Evolutionary conservation across 2,329 filamentous ascomycete genomes (phyloP), one percentile per base, ranked within the genome.

Genomic region (Beauveria sp.): DNA sequence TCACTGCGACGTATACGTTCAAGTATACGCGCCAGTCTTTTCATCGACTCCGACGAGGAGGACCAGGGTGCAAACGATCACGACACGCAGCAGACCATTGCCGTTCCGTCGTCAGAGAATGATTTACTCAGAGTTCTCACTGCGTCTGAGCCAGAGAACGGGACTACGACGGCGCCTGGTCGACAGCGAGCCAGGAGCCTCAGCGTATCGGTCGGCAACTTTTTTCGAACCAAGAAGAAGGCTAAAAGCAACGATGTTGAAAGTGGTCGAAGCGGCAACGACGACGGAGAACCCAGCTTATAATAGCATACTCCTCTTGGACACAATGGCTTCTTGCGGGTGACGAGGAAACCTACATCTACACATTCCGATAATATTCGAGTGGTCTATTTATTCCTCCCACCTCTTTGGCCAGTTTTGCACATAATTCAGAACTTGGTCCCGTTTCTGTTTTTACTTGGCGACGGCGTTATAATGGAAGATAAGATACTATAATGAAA

Each of bases 11-110:
- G 80, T 14, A 73, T 79, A 59, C 75, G 80, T 52, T 78, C 78
- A 9, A 79, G 77, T 55, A 76, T 85, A 34, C 74, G 81, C 53
- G 77, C 81, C 14, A 84, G 82, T 59, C 71, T 85, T 41, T 85
- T 82, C 68, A 79, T 84, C 63, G 73, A 79, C 50, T 61, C 59
- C 6, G 75, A 80, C 50, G 75, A 76, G 20, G 73, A 75, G 22
- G 73, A 77, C 34, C 69, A 62, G 22, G 30, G 34, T n/a, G 43
- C 14, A 14, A 69, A 58, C 66, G 70, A 37, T 14, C 53, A 64
- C 20, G 64, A 62, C 30, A 54, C 64, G 34, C 63, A 63, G 64
- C 53, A 68, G 65, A 30, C 63, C 61, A 16, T 63, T 41, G 51
- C 16, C 57, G 61, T 67, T 3, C 66, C 66, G 20, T 65, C 63